Conservation (phyloP, 2,329 filamentous ascomycete species). For the Aspergillus uvarum region DNA sequence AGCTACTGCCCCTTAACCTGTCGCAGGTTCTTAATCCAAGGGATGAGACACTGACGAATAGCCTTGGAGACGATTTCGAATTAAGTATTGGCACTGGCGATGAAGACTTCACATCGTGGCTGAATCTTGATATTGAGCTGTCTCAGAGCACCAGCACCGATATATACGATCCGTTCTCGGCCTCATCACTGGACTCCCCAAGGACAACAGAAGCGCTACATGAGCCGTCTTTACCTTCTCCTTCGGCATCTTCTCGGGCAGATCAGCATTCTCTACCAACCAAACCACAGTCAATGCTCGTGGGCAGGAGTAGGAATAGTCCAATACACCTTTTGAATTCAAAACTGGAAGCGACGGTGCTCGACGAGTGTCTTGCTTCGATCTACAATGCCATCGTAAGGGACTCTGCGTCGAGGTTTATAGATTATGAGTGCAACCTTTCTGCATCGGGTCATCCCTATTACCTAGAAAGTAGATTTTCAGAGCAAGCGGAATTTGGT, state of each 20-base stretch:
- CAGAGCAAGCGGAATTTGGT: background rate
- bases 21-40: background rate
- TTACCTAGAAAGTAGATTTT: constrained; percentile 9
- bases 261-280: too few species aligned
- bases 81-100: background rate
- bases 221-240: too few species aligned
- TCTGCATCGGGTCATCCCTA: constrained; percentile 19
- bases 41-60: background rate
- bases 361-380: constrained; percentile 17
- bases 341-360: constrained; percentile 17
- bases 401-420: constrained; percentile 19
- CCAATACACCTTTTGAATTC: constrained; percentile 27
- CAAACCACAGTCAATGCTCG: too few species aligned
- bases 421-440: constrained; percentile 24
- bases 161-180: too few species aligned
- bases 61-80: background rate
- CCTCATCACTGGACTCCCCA: too few species aligned
- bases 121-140: background rate
- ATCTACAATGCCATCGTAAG: constrained; percentile 25
- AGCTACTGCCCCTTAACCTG: background rate
- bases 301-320: constrained; percentile 19
- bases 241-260: too few species aligned
- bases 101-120: background rate
- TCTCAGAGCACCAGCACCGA: too few species aligned
- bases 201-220: too few species aligned